Evolutionary conservation across 352 stramenopile species (phyloP).

Genomic region (Pythium rishiriense): DNA sequence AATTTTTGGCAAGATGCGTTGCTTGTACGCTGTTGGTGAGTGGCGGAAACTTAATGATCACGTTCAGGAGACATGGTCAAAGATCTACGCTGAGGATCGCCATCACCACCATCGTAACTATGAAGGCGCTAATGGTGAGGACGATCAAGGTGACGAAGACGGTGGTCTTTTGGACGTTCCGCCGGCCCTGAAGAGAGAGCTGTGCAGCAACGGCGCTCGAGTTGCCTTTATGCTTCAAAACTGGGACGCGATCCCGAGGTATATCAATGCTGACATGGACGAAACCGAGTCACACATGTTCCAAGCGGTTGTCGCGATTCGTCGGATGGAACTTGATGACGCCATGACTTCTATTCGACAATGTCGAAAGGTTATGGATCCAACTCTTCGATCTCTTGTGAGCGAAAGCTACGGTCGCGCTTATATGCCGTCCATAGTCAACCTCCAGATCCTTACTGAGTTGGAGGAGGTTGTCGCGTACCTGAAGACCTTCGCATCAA

Average conservation of each 20-base stretch:
- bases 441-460: slow-evolving; percentile 97
- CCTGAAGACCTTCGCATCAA: slow-evolving; percentile 74
- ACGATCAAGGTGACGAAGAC: slow-evolving; percentile 40
- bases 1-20: slow-evolving; percentile 98
- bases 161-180: slow-evolving; percentile 67
- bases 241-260: slow-evolving; percentile 83
- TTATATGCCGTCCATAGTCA: slow-evolving; percentile 96
- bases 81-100: slow-evolving; percentile 72
- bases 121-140: slow-evolving; percentile 21
- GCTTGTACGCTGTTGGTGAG: slow-evolving; percentile 97
- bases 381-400: slow-evolving; percentile 96
- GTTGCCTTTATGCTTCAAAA: slow-evolving; percentile 86
- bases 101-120: slow-evolving; percentile 26
- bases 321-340: slow-evolving; percentile 92
- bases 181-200: slow-evolving; percentile 79
- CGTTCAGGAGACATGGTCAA: slow-evolving; percentile 83
- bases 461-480: slow-evolving; percentile 91
- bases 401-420: slow-evolving; percentile 97
- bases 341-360: slow-evolving; percentile 92
- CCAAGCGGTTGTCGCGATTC: slow-evolving; percentile 93
- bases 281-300: slow-evolving; percentile 84
- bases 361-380: slow-evolving; percentile 95
- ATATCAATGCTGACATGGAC: slow-evolving; percentile 89
- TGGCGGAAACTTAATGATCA: slow-evolving; percentile 96
- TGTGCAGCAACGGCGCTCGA: slow-evolving; percentile 79